These are phyloP conservation scores for Yamadazyma nakazawae DNA, from an alignment of 805 yeast species.

Conservation along the genomic window DNA sequence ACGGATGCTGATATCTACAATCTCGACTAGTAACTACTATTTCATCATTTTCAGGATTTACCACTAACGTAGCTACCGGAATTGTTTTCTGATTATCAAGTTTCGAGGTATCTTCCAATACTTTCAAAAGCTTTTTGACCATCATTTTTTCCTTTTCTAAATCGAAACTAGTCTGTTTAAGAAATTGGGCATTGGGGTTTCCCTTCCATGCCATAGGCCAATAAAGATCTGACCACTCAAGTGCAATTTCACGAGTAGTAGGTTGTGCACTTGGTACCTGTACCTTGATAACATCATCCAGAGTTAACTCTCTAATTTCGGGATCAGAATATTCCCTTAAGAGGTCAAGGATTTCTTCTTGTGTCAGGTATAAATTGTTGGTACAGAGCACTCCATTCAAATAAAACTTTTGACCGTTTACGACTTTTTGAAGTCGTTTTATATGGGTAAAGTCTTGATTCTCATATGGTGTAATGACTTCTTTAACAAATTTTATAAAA, in stretches of 20 bases:
- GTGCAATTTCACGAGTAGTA: slow-evolving; percentile 60
- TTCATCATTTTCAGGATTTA: slow-evolving; percentile 48
- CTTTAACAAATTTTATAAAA: slow-evolving; percentile 24
- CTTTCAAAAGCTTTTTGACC: slow-evolving; percentile 11
- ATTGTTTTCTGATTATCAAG: slow-evolving; percentile 9
- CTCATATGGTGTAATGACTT: slow-evolving; percentile 26
- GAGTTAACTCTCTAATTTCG: slow-evolving; percentile 9
- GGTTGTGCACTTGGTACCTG: slow-evolving; percentile 65
- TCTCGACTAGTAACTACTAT: slow-evolving; percentile 42
- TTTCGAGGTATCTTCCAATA: slow-evolving; percentile 3
- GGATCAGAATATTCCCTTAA: slow-evolving; percentile 10
- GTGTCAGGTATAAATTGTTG: slow-evolving; percentile 22
- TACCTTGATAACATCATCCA: slow-evolving; percentile 10
- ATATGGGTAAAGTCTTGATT: slow-evolving; percentile 36
- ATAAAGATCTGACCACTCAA: slow-evolving; percentile 58
- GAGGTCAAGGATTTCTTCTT: slow-evolving; percentile 23
- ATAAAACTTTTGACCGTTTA: background rate
- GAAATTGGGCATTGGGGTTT: slow-evolving; percentile 70
- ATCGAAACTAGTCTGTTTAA: slow-evolving; percentile 55
- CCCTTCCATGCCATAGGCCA: slow-evolving; percentile 98
- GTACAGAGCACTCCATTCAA: slow-evolving; percentile 50
- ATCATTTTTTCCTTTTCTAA: slow-evolving; percentile 37
- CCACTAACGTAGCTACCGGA: slow-evolving; percentile 61
- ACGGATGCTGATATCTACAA: slow-evolving; percentile 38
- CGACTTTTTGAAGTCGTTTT: slow-evolving; percentile 50